phyloP scores from a whole-genome alignment of 257 asterid genomes.

The Petunia secreta region DNA sequence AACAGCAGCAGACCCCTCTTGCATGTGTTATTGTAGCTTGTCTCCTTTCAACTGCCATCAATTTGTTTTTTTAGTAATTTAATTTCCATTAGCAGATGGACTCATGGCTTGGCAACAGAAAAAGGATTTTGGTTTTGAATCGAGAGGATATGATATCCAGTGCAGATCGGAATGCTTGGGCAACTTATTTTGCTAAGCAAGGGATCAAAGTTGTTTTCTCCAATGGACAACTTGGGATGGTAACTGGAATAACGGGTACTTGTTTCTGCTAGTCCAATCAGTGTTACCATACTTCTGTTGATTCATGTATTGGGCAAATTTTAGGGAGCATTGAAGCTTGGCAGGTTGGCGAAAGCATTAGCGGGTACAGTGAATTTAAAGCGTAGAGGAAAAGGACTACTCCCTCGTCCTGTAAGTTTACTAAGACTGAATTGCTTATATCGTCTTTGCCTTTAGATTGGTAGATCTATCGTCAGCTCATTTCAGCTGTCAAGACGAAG shows the following conservation, averaged over 20 bases:
- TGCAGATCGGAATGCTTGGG: constrained; percentile 96
- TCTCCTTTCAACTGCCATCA: constrained; percentile 22
- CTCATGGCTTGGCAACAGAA: constrained; percentile 88
- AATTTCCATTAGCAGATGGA: constrained; percentile 69
- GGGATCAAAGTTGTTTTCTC: constrained; percentile 81
- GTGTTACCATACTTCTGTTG: not conserved
- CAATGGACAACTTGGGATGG: constrained; percentile 87
- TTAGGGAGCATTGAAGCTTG: constrained; percentile 86
- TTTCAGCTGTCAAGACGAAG: constrained; percentile 12
- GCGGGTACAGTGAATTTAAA: constrained; percentile 80
- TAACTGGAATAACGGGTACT: constrained; percentile 30
- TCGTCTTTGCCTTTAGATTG: constrained; percentile 15
- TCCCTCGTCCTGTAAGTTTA: constrained; percentile 92
- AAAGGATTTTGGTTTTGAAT: constrained; percentile 85
- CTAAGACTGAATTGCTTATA: constrained; percentile 19
- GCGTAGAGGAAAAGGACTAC: constrained; percentile 84
- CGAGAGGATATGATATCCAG: constrained; percentile 95
- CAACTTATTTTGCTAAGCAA: constrained; percentile 84
- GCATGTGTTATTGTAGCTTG: not conserved
- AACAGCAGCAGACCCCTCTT: constrained; percentile 9
- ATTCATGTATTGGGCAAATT: constrained; percentile 26
- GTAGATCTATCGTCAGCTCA: constrained; percentile 25
- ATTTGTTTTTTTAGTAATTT: constrained; percentile 32
- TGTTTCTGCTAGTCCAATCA: not conserved
- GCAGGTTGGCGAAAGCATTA: constrained; percentile 78